These are phyloP conservation scores for Hibiscus syriacus DNA, from an alignment of 345 rosid species.

Conservation along the genomic window DNA sequence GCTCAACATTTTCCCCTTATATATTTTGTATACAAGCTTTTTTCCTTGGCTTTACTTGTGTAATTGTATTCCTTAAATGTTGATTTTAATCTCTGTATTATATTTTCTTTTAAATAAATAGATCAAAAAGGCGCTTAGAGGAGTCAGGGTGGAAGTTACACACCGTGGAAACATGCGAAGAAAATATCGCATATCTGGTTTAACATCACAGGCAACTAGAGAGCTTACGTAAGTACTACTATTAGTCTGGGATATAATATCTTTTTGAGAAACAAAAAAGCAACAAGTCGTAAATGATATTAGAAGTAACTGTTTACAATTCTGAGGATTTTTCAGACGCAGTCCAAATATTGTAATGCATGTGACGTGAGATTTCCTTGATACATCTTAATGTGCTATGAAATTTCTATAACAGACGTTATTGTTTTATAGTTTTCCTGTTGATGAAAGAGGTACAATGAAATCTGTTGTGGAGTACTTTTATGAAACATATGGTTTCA, in stretches of 20 bases:
- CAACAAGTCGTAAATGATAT: background rate
- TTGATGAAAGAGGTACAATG: conserved; percentile 79
- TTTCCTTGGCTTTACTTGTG: conserved; percentile 1
- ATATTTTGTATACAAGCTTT: background rate
- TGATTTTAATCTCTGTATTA: background rate
- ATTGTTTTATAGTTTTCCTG: conserved; percentile 56
- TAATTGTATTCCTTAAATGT: background rate
- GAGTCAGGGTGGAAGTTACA: conserved; percentile 86
- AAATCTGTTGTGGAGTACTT: conserved; percentile 90
- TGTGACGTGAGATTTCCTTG: background rate
- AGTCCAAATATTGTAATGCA: background rate
- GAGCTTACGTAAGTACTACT: conserved; percentile 65
- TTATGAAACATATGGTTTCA: conserved; percentile 65
- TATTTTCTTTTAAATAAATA: conserved; percentile 18
- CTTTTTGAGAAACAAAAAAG: too few relatives aligned
- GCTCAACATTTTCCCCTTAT: background rate
- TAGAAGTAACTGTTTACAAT: background rate
- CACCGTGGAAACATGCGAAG: conserved; percentile 95
- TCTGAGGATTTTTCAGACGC: background rate
- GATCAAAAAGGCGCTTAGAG: conserved; percentile 93
- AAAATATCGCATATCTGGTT: conserved; percentile 84
- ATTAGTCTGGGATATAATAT: background rate
- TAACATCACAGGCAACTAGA: conserved; percentile 85
- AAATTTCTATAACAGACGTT: conserved; percentile 1
- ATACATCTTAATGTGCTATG: background rate